Conservation (phyloP, 768 basidiomycete species). For the Vishniacozyma victoriae region DNA sequence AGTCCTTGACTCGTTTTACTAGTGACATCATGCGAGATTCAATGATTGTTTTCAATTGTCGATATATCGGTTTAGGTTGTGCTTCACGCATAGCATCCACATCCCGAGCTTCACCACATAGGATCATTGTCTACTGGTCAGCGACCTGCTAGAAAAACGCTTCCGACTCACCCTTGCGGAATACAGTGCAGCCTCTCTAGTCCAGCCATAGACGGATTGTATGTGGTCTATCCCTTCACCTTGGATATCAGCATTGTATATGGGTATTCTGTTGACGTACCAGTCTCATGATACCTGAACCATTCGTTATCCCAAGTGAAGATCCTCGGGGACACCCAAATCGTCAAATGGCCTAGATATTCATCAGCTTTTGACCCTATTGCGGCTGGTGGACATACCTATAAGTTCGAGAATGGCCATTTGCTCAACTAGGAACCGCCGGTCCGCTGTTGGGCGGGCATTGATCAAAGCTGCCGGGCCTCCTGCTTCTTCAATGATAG, state of each 20-base stretch:
- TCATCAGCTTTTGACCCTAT: background rate
- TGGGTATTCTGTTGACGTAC: background rate
- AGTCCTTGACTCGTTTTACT: too few species aligned
- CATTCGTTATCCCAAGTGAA: constrained; percentile 4
- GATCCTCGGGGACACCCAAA: constrained; percentile 3
- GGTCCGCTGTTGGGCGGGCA: background rate
- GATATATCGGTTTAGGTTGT: too few species aligned
- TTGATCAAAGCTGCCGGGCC: constrained; percentile 16
- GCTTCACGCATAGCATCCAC: too few species aligned
- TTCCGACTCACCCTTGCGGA: background rate
- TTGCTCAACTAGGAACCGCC: constrained; percentile 27
- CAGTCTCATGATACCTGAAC: background rate
- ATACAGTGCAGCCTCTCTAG: constrained; percentile 1
- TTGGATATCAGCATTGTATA: background rate
- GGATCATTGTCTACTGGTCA: too few species aligned
- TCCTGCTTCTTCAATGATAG: constrained; percentile 5
- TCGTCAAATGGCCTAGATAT: constrained; percentile 6
- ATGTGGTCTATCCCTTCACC: constrained; percentile 3
- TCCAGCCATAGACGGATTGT: constrained; percentile 8
- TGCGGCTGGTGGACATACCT: constrained; percentile 12
- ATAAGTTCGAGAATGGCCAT: constrained; percentile 21
- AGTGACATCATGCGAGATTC: too few species aligned
- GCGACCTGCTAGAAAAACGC: background rate
- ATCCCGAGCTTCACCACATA: too few species aligned
- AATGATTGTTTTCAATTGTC: too few species aligned